phyloP scores from a whole-genome alignment of 768 basidiomycete species.

The Boletus vermiculosoides region DNA sequence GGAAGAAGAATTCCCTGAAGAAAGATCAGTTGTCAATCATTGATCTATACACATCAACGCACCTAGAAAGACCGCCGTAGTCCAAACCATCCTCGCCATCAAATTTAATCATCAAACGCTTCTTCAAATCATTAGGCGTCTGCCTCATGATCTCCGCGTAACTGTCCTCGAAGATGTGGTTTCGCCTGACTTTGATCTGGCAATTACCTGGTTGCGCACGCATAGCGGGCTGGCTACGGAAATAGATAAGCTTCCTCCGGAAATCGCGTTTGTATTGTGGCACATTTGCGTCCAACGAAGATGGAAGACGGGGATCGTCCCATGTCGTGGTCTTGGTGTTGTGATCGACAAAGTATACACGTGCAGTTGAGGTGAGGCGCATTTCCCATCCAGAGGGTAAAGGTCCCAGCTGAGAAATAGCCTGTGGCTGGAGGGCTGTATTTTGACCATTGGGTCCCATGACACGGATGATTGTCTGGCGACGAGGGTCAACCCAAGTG shows the following conservation, averaged over 20 bases:
- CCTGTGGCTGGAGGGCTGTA: conserved; percentile 85
- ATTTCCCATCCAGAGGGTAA: conserved; percentile 99
- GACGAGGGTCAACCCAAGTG: conserved; percentile 99
- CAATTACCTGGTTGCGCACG: conserved; percentile 98
- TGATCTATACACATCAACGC: conserved; percentile 22
- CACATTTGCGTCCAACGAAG: conserved; percentile 92
- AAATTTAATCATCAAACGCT: conserved; percentile 99
- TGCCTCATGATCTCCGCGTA: conserved; percentile 99
- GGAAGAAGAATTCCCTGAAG: conserved; percentile 97
- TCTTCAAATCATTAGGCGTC: conserved; percentile 97
- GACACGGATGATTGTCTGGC: conserved; percentile 94
- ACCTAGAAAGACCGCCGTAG: conserved; percentile 98
- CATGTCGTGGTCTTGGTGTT: conserved; percentile 99
- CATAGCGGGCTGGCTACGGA: conserved; percentile 97
- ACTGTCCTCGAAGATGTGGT: conserved; percentile 98
- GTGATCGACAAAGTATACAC: conserved; percentile 99
- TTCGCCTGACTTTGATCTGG: conserved; percentile 96
- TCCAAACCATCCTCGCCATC: conserved; percentile 98
- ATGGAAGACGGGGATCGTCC: conserved; percentile 97
- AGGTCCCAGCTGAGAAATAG: conserved; percentile 95
- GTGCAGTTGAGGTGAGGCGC: conserved; percentile 96
- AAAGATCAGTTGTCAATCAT: conserved; percentile 8
- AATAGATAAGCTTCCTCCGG: conserved; percentile 98
- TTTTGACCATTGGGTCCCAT: conserved; percentile 93
- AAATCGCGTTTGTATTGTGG: conserved; percentile 99